phyloP scores from a whole-genome alignment of 2,329 filamentous ascomycete species.

The Monilinia fructigena region DNA sequence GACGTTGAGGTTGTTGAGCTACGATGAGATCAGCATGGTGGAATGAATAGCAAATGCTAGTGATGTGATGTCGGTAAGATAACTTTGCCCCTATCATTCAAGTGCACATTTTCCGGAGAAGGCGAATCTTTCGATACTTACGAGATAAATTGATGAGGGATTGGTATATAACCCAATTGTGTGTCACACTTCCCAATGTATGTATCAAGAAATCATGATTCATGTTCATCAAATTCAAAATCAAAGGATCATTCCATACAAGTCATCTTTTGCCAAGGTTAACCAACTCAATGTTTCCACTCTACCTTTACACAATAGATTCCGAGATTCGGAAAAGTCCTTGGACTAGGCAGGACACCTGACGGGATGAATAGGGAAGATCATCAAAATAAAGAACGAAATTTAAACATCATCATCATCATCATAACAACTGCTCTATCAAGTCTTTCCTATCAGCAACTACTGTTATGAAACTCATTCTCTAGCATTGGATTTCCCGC shows the following conservation, averaged over 20 bases:
- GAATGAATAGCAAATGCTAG: neutral
- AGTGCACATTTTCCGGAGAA: neutral
- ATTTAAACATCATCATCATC: neutral
- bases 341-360: slow-evolving; percentile 2
- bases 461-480: neutral
- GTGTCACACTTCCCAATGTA: neutral
- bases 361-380: neutral
- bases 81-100: slow-evolving; percentile 4
- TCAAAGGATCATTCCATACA: slow-evolving; percentile 3
- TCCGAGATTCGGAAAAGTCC: slow-evolving; percentile 12
- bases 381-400: neutral
- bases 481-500: too few relatives aligned
- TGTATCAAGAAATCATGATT: neutral
- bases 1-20: neutral
- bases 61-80: slow-evolving; percentile 9
- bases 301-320: slow-evolving; percentile 2
- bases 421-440: neutral
- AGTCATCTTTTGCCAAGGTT: slow-evolving; percentile 18
- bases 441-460: neutral
- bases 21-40: slow-evolving; percentile 3
- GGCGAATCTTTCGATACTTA: neutral
- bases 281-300: slow-evolving; percentile 7
- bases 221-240: neutral
- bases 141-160: slow-evolving; percentile 1
- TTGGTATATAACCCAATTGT: neutral